These are phyloP conservation scores for Mrakia hoshinonis DNA, from an alignment of 768 basidiomycete species.

Conservation along the genomic window DNA sequence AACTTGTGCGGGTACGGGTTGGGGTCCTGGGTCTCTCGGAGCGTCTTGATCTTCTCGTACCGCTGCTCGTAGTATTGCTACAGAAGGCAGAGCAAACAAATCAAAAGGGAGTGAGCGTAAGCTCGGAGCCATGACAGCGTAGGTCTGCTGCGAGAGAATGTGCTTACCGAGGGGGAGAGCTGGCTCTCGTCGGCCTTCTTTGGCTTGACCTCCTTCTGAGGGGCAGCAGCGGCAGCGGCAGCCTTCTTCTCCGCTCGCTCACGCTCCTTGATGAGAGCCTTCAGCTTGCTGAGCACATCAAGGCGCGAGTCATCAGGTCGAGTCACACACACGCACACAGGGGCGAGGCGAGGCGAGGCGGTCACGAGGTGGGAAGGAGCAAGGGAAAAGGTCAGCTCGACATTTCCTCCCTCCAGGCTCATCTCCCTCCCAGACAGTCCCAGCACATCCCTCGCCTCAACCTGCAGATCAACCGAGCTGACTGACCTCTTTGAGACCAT, in stretches of 20 bases:
- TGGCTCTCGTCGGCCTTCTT: conserved; percentile 59
- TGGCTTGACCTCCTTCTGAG: conserved; percentile 33
- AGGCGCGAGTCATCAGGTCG: no score
- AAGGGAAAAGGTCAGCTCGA: conserved; percentile 18
- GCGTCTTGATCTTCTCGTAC: conserved; percentile 72
- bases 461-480: neutral
- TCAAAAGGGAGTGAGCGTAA: neutral
- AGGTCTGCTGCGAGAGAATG: neutral
- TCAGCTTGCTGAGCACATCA: conserved; percentile 62
- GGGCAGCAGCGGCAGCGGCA: conserved; percentile 42
- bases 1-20: conserved; percentile 99
- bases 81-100: neutral
- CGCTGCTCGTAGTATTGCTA: conserved; percentile 97
- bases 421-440: neutral
- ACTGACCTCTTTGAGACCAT: conserved; percentile 88
- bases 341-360: neutral
- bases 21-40: conserved; percentile 73
- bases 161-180: conserved; percentile 77
- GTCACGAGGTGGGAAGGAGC: neutral
- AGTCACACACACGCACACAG: neutral
- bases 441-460: neutral
- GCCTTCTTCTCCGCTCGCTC: conserved; percentile 65
- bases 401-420: neutral
- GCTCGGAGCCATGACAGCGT: neutral
- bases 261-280: conserved; percentile 81